Percentiles rank a stretch among this genome's conserved stretches.
Evolutionary conservation across 371 early-diverging fungal genomes (phyloP).

Genomic region (Apophysomyces trapeziformis): DNA sequence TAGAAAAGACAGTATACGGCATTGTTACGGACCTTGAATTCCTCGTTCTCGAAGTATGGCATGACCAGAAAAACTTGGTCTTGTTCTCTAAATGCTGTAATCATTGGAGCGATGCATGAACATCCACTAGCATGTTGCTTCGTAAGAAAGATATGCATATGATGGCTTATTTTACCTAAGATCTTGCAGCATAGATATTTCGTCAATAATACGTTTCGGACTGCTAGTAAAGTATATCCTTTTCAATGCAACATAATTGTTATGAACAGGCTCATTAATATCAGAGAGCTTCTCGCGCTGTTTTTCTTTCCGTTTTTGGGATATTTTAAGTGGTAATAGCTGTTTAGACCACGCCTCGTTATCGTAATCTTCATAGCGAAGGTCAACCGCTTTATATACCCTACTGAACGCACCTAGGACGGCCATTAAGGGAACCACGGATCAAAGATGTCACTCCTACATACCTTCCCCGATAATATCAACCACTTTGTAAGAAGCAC

Average conservation of each 20-base stretch:
- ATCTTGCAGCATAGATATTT: constrained; percentile 81
- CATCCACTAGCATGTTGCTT: constrained; percentile 27
- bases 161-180: constrained; percentile 56
- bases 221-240: constrained; percentile 88
- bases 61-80: constrained; percentile 90
- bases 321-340: neutral
- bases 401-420: constrained; percentile 87
- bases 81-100: constrained; percentile 80
- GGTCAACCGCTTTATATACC: constrained; percentile 94
- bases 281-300: neutral
- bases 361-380: constrained; percentile 68
- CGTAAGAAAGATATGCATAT: neutral
- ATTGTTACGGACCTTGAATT: constrained; percentile 75
- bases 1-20: neutral
- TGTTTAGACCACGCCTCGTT: constrained; percentile 64
- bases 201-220: constrained; percentile 85
- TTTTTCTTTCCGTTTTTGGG: constrained; percentile 12
- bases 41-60: constrained; percentile 88
- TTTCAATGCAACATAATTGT: constrained; percentile 87
- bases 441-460: neutral
- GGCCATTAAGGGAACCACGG: neutral
- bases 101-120: constrained; percentile 73
- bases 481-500: constrained; percentile 65
- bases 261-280: neutral
- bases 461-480: constrained; percentile 82